Base-by-base conservation (phyloP, 1,284 basidiomycete genomes). In the Chalciporus sp. region DNA sequence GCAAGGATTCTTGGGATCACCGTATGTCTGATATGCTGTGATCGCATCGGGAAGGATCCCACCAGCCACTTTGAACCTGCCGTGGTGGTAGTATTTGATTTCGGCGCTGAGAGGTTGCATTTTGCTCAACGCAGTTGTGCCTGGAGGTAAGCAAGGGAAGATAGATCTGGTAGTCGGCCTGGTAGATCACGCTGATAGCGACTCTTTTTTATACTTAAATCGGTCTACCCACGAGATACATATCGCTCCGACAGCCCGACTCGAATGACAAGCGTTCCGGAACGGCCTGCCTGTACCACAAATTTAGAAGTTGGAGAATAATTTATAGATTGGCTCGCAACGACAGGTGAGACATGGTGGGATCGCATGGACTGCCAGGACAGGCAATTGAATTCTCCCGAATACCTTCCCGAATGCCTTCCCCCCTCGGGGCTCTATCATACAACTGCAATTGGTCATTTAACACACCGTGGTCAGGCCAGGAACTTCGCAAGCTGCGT, bases 1-100 rank as follows among this genome's bases (percentile, higher is more conserved):
- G 51, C 72, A 72, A 9, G 71, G 73, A 33, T 70, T 72, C 27
- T 55, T 47, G 7, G 63, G 59, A 42, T 71, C 55, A 14, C 73
- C 72, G 41, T 70, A 71, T 6, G 70, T 74, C 51, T 71, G 69
- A 55, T 70, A 74, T 19, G 72, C 73, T n/a, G 72, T 73, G 37
- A 73, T 61, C 16, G 73, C 70, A 58, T 73, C 65, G 7, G 70
- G 71, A 31, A 74, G 55, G 26, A 72, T 60, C 26, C 72, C 71
- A 26, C 72, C 70, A 2, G 65, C 53, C 26, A 71, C 61, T 19
- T 53, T 59, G 55, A 73, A 68, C 8, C 72, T 68, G 23, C 72
- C 73, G 39, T 74, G 72, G 45, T 67, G 71, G 51, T 71, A 74
- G 55, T 67, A 70, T 57, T 72, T 70, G n/a, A 70, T 72, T 23